Evolutionary conservation across 2,329 filamentous ascomycete genomes (phyloP), one percentile per base, ranked within the genome.

Genomic region (Aspergillus neoniger): DNA sequence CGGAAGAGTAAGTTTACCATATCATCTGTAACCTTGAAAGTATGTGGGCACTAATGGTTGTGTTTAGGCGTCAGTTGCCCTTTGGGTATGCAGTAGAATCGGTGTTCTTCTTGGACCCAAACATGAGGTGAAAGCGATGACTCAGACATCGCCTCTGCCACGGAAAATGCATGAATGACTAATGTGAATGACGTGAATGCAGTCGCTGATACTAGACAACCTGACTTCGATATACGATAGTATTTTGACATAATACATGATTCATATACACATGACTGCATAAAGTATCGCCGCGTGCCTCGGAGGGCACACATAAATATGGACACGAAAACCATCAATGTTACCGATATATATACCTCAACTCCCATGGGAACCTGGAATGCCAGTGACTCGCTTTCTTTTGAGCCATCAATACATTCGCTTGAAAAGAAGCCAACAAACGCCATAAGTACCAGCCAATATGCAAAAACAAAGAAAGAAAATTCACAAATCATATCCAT

Each of bases 401-500:
- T n/a, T 17, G 23, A 19, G 47, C n/a, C 47, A 50, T 32, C 44
- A 56, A 17, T 32, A 36, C n/a, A 12, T 30, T 23, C 7, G 10
- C 17, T 6, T 32, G 41, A n/a, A 19, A 51, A 9, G 47, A 49
- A 55, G 38, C 50, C 55, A 5, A 43, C 25, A 51, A 48, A 30
- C 38, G 55, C 50, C n/a, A 17, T 14, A 23, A 52, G 28, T 38
- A 5, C 55, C n/a, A 19, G 48, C 55, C 19, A 44, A 65, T 62
- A 54, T 38, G 12, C 32, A 36, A 36, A 15, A 59, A 57, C 56
- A 49, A 52, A 60, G 53, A 55, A 61, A 53, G 32, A 36, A 5
- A 1, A 53, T 60, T 66, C 62, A 68, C 66, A 66, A 57, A 58
- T 67, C 65, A 62, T 70, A 55, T 58, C 53, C 17, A 59, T 63